phyloP scores from a whole-genome alignment of 2,329 filamentous ascomycete species.

The Colletotrichum caudatum region DNA sequence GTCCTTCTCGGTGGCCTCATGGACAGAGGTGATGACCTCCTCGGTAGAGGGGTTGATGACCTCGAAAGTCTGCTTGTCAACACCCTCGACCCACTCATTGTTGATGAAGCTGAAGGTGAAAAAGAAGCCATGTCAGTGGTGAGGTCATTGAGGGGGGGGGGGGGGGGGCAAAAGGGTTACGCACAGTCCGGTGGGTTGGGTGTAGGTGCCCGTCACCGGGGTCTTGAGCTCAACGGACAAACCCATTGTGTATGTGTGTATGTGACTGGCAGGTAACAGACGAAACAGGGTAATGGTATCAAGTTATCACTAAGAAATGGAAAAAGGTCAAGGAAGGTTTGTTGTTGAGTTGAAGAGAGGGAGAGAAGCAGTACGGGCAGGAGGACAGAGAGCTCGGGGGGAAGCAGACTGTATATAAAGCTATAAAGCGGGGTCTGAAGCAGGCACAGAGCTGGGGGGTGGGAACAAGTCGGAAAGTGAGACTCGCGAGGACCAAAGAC shows the following conservation, averaged over 20 bases:
- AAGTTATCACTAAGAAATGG: slow-evolving; percentile 25
- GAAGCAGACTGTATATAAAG: slow-evolving; percentile 41
- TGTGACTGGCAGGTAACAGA: slow-evolving; percentile 11
- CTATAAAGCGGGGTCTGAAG: slow-evolving; percentile 40
- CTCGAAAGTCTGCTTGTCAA: slow-evolving; percentile 91
- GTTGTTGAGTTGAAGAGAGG: slow-evolving; percentile 7
- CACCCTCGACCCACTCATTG: slow-evolving; percentile 87
- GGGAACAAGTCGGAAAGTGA: slow-evolving; percentile 32
- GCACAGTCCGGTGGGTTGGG: slow-evolving; percentile 73
- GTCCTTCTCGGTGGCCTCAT: slow-evolving; percentile 91
- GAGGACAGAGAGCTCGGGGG: slow-evolving; percentile 9
- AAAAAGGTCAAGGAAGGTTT: slow-evolving; percentile 6
- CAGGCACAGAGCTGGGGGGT: slow-evolving; percentile 21
- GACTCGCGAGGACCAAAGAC: slow-evolving; percentile 29
- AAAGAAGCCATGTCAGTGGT: neutral
- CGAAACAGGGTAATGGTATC: slow-evolving; percentile 34
- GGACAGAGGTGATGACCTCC: slow-evolving; percentile 84
- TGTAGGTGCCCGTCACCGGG: slow-evolving; percentile 70
- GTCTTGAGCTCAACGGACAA: slow-evolving; percentile 74
- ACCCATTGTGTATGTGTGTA: slow-evolving; percentile 51
- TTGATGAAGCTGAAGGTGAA: slow-evolving; percentile 80
- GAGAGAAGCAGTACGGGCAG: neutral
- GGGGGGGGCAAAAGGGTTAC: slow-evolving; percentile 46
- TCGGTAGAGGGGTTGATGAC: slow-evolving; percentile 90
- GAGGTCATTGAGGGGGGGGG: slow-evolving; percentile 7